Conservation (phyloP, 441 rosid species). For the Viola pubescens region DNA sequence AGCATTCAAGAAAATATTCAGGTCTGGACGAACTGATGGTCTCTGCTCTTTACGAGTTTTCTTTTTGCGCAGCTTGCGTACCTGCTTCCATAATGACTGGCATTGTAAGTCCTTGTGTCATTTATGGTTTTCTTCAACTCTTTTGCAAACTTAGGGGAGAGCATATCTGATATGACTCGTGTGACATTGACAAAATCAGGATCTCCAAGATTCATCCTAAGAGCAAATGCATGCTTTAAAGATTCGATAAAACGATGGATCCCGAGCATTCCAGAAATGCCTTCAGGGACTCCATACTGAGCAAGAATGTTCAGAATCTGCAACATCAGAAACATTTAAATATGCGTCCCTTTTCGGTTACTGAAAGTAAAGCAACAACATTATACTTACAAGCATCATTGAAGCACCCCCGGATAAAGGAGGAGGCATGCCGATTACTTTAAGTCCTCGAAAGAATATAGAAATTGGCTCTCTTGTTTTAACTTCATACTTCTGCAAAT, state of each 20-base stretch:
- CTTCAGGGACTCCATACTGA: conserved; percentile 33
- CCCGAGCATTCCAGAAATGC: conserved; percentile 39
- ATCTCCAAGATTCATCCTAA: conserved; percentile 62
- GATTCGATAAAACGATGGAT: conserved; percentile 41
- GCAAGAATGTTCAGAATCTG: conserved; percentile 52
- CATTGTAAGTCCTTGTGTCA: conserved; percentile 41
- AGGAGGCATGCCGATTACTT: conserved; percentile 52
- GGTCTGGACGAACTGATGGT: too few relatives aligned
- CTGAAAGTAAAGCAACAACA: not conserved
- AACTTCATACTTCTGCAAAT: conserved; percentile 37
- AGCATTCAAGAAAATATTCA: not conserved
- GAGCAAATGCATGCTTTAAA: conserved; percentile 34
- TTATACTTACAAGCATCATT: conserved; percentile 42
- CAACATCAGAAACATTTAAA: not conserved
- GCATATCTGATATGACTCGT: conserved; percentile 38
- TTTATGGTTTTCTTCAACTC: conserved; percentile 32
- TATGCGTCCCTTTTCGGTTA: not conserved
- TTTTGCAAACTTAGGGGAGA: conserved; percentile 41
- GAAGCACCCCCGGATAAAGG: conserved; percentile 56
- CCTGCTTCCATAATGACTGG: conserved; percentile 42
- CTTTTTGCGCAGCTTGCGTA: conserved; percentile 18
- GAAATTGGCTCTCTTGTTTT: conserved; percentile 31
- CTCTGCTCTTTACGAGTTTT: too few relatives aligned
- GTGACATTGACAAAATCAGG: conserved; percentile 40
- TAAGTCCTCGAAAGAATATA: conserved; percentile 31